Conservation (phyloP, 163 green algal species). For the Chlorella variabilis region DNA sequence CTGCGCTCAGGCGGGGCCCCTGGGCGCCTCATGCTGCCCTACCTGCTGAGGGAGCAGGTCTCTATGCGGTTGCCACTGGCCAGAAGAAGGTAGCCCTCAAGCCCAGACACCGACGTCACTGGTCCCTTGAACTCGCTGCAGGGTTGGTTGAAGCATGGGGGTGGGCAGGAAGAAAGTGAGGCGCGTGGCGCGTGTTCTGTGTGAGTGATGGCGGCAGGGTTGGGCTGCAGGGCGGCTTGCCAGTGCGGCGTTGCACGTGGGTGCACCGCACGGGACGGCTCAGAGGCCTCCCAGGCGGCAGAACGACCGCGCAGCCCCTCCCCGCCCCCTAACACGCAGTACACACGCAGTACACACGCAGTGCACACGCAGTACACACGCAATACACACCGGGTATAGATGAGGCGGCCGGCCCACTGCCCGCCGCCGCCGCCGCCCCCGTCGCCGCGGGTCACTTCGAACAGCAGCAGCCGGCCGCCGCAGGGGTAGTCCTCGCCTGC, state of each 20-base stretch:
- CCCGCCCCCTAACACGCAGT: no score
- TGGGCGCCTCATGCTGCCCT: no score
- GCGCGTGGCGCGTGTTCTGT: no score
- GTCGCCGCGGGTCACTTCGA: conserved; percentile 48
- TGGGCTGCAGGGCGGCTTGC: not conserved
- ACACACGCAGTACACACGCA: no score
- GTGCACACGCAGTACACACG: no score
- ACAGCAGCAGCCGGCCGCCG: conserved; percentile 82
- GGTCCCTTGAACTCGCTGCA: conserved; percentile 56
- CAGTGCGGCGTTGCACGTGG: no score
- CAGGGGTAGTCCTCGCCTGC: conserved; percentile 89
- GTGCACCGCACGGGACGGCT: no score
- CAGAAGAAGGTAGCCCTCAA: conserved; percentile 78
- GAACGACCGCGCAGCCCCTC: no score
- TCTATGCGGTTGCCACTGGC: conserved; percentile 81
- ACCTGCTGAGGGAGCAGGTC: conserved; percentile 67
- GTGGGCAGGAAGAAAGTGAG: not conserved
- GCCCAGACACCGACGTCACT: conserved; percentile 46
- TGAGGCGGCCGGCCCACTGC: conserved; percentile 9
- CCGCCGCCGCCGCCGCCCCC: not conserved
- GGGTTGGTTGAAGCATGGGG: not conserved
- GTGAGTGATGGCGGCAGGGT: no score
- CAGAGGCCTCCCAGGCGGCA: no score
- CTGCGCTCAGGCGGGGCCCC: no score
- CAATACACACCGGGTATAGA: conserved; percentile 23